phyloP scores from a whole-genome alignment of 257 asterid species.

The Gentiana straminea region DNA sequence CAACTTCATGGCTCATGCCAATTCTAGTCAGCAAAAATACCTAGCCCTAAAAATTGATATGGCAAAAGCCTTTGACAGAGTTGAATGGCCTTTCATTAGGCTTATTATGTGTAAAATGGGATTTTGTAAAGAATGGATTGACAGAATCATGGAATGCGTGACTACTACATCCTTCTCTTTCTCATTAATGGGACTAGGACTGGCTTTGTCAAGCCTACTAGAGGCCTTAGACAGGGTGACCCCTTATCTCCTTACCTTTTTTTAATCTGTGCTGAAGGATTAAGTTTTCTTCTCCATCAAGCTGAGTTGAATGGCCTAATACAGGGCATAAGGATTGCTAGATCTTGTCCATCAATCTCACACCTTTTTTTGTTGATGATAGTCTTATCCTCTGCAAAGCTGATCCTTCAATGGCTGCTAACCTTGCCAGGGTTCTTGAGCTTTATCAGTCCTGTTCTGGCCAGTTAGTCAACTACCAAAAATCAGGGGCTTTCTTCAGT shows the following conservation, averaged over 20 bases:
- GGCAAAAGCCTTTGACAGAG: neutral
- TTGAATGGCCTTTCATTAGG: neutral
- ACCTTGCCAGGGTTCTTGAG: neutral
- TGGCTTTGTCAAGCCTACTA: neutral
- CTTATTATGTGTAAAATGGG: neutral
- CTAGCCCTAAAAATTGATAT: neutral
- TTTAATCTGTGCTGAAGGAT: neutral
- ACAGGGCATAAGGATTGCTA: neutral
- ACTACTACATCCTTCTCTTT: neutral
- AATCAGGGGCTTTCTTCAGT: neutral
- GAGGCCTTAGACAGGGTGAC: neutral
- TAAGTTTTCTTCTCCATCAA: neutral
- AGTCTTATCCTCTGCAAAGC: neutral
- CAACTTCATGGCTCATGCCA: neutral
- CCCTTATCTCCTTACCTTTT: neutral
- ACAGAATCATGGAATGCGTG: neutral
- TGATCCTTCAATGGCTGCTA: neutral
- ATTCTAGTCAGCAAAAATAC: neutral
- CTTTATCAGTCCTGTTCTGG: neutral
- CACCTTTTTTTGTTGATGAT: neutral
- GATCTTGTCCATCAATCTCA: neutral
- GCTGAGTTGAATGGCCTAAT: neutral
- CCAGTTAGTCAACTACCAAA: neutral
- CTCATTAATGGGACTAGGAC: neutral
- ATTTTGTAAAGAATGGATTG: neutral